Conservation (phyloP, 345 rosid genomes). For the Noccaea bulbosa region DNA sequence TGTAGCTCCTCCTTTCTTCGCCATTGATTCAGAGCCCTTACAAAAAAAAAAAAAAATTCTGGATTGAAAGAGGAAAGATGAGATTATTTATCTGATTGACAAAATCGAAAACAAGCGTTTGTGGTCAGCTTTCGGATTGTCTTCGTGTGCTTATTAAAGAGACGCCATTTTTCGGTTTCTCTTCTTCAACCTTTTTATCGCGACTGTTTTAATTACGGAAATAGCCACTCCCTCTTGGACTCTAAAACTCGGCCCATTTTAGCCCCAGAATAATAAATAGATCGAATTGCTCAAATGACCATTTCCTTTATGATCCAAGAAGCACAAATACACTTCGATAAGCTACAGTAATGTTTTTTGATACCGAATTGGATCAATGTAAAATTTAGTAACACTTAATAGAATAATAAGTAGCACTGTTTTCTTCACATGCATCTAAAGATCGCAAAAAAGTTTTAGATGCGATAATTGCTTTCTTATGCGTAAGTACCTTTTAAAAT, state of each 20-base stretch:
- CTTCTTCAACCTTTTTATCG: slow-evolving; percentile 20
- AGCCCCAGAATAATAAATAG: too few relatives aligned
- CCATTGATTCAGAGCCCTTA: slow-evolving; percentile 46
- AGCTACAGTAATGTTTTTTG: too few relatives aligned
- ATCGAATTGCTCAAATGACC: too few relatives aligned
- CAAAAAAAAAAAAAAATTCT: not conserved
- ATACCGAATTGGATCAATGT: too few relatives aligned
- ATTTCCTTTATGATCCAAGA: too few relatives aligned
- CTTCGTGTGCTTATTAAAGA: slow-evolving; percentile 39
- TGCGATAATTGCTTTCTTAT: too few relatives aligned
- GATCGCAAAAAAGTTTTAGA: too few relatives aligned
- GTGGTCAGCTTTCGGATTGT: slow-evolving; percentile 45
- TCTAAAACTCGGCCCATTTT: slow-evolving; percentile 12
- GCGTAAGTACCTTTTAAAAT: too few relatives aligned
- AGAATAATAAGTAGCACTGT: too few relatives aligned
- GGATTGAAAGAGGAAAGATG: slow-evolving; percentile 41
- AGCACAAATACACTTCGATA: too few relatives aligned
- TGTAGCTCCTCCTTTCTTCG: slow-evolving; percentile 61
- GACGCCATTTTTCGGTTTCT: slow-evolving; percentile 29
- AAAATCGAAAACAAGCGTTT: slow-evolving; percentile 28
- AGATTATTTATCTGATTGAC: slow-evolving; percentile 26
- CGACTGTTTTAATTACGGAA: not conserved
- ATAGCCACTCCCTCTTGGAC: slow-evolving; percentile 12
- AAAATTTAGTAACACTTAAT: too few relatives aligned
- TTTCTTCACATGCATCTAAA: too few relatives aligned